Evolutionary conservation across 2,329 filamentous ascomycete genomes (phyloP).

Genomic region (Fusarium penzigii): DNA sequence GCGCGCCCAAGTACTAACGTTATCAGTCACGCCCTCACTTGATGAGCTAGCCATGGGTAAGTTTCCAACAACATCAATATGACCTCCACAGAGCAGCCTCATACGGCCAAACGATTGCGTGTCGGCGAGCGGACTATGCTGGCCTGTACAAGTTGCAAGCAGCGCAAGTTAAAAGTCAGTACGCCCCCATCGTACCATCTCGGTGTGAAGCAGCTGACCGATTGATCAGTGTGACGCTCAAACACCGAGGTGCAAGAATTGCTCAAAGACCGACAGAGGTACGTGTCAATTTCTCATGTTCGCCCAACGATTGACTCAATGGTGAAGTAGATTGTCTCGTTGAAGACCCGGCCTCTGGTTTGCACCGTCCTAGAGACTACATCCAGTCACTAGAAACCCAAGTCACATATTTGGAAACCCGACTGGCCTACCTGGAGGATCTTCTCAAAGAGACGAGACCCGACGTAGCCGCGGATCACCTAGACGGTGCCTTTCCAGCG

Average conservation of each 20-base stretch:
- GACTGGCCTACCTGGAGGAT: background rate
- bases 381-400: conserved; percentile 30
- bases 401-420: conserved; percentile 24
- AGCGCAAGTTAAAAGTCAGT: conserved; percentile 8
- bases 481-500: no score
- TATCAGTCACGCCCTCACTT: no score
- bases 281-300: background rate
- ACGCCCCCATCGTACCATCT: background rate
- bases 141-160: conserved; percentile 9
- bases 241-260: conserved; percentile 5
- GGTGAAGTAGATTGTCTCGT: conserved; percentile 18
- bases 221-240: conserved; percentile 7
- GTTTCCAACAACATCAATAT: no score
- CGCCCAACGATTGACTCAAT: background rate
- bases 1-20: no score
- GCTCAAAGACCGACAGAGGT: background rate
- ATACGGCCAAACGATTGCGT: no score
- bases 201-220: background rate
- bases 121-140: background rate
- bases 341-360: conserved; percentile 30
- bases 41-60: no score
- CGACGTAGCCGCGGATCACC: no score
- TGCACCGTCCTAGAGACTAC: conserved; percentile 32
- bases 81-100: no score
- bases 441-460: no score